Evolutionary conservation across 345 rosid genomes (phyloP), one percentile per base, ranked within the genome.

Genomic region (Zanthoxylum bungeanum): DNA sequence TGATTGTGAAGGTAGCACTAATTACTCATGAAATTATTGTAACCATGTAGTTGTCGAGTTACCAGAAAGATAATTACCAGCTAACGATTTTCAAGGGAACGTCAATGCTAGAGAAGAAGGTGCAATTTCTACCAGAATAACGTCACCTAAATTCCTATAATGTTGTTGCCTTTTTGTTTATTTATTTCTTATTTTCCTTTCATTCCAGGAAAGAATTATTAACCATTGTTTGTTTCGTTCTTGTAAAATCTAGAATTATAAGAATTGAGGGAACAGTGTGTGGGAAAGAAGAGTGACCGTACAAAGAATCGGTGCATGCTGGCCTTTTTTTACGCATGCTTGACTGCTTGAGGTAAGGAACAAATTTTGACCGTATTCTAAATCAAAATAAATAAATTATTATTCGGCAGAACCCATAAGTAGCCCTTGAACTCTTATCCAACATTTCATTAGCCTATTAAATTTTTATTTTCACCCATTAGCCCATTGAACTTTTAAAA

Each of bases 61-160:
- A 86, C 84, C 86, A 92, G 75, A 82, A 75, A 71, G 86, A 89
- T n/a, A n/a, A n/a, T 68, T 74, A 82, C 69, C 94, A 87, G 81
- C 85, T 93, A 53, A 93, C 98, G 3, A 80, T 96, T 62, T 96
- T 93, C 64, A 86, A 86, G 69, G 98, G 98, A 65, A 95, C 97
- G 39, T 81, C 88, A 61, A 85, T 93, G 89, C 79, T 95, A 52
- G 97, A 95, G 84, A 95, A 89, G 81, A 86, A 84, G 80, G 88
- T 95, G 59, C 88, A 75, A 50, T 59, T 1, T 68, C 44, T 36
- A 52, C 73, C 68, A 34, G 85, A 82, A 64, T 72, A 76, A 47
- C 40, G 11, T 24, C 16, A 5, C 1, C 21, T 46, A n/a, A n/a
- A n/a, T 60, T 46, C 25, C 64, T 68, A 61, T 60, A 74, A 68